Base-by-base conservation (phyloP, 805 yeast genomes). In the Pichia nakasei region DNA sequence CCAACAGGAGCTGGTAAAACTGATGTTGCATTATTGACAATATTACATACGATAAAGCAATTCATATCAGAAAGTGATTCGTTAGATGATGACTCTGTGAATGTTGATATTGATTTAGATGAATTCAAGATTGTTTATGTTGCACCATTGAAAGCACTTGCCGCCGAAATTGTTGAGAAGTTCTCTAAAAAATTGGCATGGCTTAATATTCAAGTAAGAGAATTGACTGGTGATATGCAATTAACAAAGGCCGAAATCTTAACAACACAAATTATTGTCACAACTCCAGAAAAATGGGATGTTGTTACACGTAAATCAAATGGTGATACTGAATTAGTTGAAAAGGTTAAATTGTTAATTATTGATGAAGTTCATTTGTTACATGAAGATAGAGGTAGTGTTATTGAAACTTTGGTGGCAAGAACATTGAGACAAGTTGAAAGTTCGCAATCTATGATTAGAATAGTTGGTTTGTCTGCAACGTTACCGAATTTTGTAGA, bases 1-100 rank as follows among this genome's bases (percentile, higher is more conserved):
- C 97, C 97, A 1, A 89, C 97, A 0, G 97, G 97, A 72, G 96
- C 97, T 6, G 97, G 97, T 75, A 89, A 89, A 59, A 89, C 97
- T 0, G 96, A 89, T 61, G 91, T 89, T 22, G 97, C 97, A 0
- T 63, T 89, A 46, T 66, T 89, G 33, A 70, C 96, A 0, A 79
- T 89, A 49, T 66, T 89, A 42, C 91, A 84, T 55, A 76, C 93
- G 0, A 80, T 91, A 13, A 76, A 79, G 31, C 94, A 85, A 57
- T 82, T 73, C 58, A 72, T 80, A 0, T 72, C 76, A 0, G 77
- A 76, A 43, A 64, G 72, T 1, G 63, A 61, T 41, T 26, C 35
- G 3, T 32, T 38, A 11, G 66, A 72, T 2, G 73, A 66, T 5
- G 78, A 71, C 20, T 70, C 71, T 1, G 66, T 70, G 8, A 69